These are phyloP conservation scores for Cordyceps militaris DNA, from an alignment of 2,329 filamentous ascomycete species.

Conservation along the genomic window DNA sequence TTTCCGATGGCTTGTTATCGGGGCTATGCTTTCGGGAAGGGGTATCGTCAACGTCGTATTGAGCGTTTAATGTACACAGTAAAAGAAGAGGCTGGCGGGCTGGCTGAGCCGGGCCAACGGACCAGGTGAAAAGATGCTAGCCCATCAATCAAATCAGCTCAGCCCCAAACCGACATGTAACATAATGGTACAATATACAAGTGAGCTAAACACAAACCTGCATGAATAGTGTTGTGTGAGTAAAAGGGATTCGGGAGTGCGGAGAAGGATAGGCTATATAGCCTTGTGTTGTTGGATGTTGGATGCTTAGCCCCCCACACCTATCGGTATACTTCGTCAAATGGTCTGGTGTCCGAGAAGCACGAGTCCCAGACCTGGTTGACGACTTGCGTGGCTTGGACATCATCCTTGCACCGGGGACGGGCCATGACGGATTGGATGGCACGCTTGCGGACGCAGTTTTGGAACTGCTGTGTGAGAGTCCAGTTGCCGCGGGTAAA, in stretches of 20 bases:
- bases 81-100: neutral
- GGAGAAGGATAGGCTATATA: neutral
- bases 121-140: neutral
- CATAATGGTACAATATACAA: slow-evolving; percentile 9
- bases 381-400: slow-evolving; percentile 78
- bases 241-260: neutral
- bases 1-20: neutral
- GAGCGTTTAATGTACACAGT: slow-evolving; percentile 11
- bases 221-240: neutral
- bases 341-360: slow-evolving; percentile 87
- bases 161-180: slow-evolving; percentile 9
- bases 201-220: slow-evolving; percentile 6
- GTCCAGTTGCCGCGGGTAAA: slow-evolving; percentile 80
- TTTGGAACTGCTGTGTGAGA: slow-evolving; percentile 86
- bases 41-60: slow-evolving; percentile 13
- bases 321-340: slow-evolving; percentile 90
- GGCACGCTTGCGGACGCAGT: slow-evolving; percentile 79
- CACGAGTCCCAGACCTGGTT: slow-evolving; percentile 99
- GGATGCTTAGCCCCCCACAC: neutral
- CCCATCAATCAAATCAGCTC: neutral
- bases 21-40: neutral
- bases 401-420: slow-evolving; percentile 75
- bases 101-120: slow-evolving; percentile 3
- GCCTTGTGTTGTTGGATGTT: neutral
- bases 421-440: slow-evolving; percentile 71